Evolutionary conservation across 805 yeast species (phyloP), one percentile per base, ranked within the genome.

Genomic region (Ogataea populi-albae): DNA sequence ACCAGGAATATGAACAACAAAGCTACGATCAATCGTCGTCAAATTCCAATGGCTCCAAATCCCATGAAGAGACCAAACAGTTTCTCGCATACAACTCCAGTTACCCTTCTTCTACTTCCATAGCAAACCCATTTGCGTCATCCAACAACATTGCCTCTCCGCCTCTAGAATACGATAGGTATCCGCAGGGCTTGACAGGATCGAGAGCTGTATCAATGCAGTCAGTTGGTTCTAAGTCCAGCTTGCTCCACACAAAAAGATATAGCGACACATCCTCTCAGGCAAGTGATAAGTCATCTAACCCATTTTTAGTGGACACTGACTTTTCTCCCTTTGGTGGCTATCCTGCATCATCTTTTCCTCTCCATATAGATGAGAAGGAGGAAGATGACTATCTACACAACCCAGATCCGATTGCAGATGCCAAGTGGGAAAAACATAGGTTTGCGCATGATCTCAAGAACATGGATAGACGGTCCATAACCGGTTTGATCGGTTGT

Each of bases 241-340:
- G 56, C 17, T 43, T 53, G 6, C 23, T 49, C 12, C 39, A 40
- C 11, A 37, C 30, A 27, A 40, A 33, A 15, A 35, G 41, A 18
- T 38, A 36, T 34, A 48, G 49, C 17, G 46, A 42, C 22, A 35
- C 45, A 9, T 38, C 49, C 5, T 48, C 55, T 9, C 41, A 44
- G 30, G 41, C 39, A 6, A 44, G 51, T 23, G 53, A 47, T 18
- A 45, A 49, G 23, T 49, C 55, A 1, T 50, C 56, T 14, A 52
- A 57, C 30, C 75, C 75, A 10, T 69, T 69, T 46, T 41, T 71
- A 31, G 69, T 66, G 26, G 79, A 71, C 51, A 73, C 79, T 16
- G 93, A 83, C 52, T 79, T 80, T 47, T 77, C 85, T 31, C 98
- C 98, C 3, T 91, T 91, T 64, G 98, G 98, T 34, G 98, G 98